phyloP scores from a whole-genome alignment of 257 asterid genomes.

The Solanum virginianum region DNA sequence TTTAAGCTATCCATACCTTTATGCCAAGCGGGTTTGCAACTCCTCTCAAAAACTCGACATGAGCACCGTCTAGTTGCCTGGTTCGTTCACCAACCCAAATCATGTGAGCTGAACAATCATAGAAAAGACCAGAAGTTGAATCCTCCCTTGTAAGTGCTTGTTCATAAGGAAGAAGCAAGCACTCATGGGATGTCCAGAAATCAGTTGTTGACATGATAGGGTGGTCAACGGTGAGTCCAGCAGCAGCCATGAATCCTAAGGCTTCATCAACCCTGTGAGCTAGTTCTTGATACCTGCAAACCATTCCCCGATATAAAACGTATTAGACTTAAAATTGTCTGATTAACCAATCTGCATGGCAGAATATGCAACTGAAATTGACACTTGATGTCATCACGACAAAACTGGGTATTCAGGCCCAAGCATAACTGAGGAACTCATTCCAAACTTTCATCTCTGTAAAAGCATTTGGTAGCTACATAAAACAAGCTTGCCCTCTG shows the following conservation, averaged over 20 bases:
- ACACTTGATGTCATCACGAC: background rate
- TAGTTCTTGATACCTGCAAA: constrained; percentile 60
- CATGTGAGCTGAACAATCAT: constrained; percentile 91
- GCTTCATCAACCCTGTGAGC: constrained; percentile 92
- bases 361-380: background rate
- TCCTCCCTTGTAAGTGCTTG: constrained; percentile 71
- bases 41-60: constrained; percentile 72
- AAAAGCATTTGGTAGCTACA: background rate
- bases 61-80: constrained; percentile 74
- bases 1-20: constrained; percentile 34
- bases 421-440: background rate
- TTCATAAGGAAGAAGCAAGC: constrained; percentile 68
- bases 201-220: constrained; percentile 75
- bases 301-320: constrained; percentile 1
- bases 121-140: constrained; percentile 66
- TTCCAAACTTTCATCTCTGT: background rate
- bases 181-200: constrained; percentile 84
- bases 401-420: background rate
- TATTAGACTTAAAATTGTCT: background rate
- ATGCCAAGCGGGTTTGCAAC: constrained; percentile 75
- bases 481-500: background rate
- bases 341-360: background rate
- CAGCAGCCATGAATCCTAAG: constrained; percentile 81
- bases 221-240: constrained; percentile 70
- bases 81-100: constrained; percentile 86